A percentile compares a stretch with the other conserved stretches of the same genome.
Conservation (phyloP, 2,329 filamentous ascomycete species). For the Alternaria viburni region DNA sequence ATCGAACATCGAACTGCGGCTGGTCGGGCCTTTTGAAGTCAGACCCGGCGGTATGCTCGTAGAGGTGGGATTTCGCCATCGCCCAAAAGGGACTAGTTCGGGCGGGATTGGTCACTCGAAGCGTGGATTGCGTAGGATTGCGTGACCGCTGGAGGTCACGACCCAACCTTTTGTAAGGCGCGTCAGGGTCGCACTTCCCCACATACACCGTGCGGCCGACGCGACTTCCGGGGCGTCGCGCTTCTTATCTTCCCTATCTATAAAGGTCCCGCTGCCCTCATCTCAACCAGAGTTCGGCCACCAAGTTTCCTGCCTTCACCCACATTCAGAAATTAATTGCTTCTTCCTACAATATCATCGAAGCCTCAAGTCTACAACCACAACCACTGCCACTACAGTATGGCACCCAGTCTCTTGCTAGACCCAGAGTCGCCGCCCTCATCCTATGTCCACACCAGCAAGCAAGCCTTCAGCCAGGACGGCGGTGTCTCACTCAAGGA, state of each 20-base stretch:
- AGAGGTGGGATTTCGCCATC: slow-evolving; percentile 3
- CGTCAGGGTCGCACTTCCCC: slow-evolving; percentile 20
- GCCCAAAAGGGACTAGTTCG: slow-evolving; percentile 5
- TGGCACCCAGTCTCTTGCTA: slow-evolving; percentile 42
- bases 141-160: slow-evolving; percentile 13
- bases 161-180: slow-evolving; percentile 10
- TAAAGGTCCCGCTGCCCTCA: slow-evolving; percentile 20
- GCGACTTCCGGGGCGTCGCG: slow-evolving; percentile 11
- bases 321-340: background rate
- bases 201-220: slow-evolving; percentile 22
- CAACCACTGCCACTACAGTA: slow-evolving; percentile 11
- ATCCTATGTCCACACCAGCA: slow-evolving; percentile 20
- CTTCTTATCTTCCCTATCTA: slow-evolving; percentile 9
- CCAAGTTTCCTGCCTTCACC: background rate
- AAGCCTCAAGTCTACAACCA: background rate
- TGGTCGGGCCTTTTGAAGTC: slow-evolving; percentile 6
- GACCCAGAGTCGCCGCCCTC: slow-evolving; percentile 28
- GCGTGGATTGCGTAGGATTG: slow-evolving; percentile 16
- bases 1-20: background rate
- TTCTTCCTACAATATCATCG: background rate
- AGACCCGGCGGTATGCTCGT: slow-evolving; percentile 4
- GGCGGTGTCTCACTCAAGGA: slow-evolving; percentile 29
- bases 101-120: background rate
- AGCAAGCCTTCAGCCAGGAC: slow-evolving; percentile 24
- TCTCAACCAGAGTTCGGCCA: slow-evolving; percentile 4